Percentiles rank a stretch among this genome's conserved stretches.
These are phyloP conservation scores for Terfezia claveryi DNA, from an alignment of 495 filamentous ascomycete genomes.

Conservation along the genomic window DNA sequence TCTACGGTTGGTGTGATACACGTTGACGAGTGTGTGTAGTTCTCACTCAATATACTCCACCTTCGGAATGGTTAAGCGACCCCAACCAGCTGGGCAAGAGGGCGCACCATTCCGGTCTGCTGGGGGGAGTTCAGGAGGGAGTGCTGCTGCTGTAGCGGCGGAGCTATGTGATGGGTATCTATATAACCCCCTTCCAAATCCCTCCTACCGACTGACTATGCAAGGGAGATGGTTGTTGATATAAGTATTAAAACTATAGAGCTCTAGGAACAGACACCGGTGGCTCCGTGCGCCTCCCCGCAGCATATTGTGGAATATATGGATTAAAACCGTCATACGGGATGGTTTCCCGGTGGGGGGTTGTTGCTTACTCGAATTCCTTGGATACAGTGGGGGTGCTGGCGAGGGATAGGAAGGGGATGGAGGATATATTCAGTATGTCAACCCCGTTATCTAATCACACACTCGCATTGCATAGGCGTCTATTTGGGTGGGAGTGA, in stretches of 20 bases:
- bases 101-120: slow-evolving; percentile 32
- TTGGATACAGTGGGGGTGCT: slow-evolving; percentile 83
- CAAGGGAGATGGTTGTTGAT: slow-evolving; percentile 1
- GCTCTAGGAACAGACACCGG: slow-evolving; percentile 90
- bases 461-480: background rate
- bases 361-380: slow-evolving; percentile 87
- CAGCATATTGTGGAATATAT: slow-evolving; percentile 67
- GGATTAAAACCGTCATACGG: slow-evolving; percentile 93
- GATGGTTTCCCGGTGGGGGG: slow-evolving; percentile 62
- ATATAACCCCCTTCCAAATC: background rate
- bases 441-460: background rate
- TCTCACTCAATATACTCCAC: slow-evolving; percentile 60
- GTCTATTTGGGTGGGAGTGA: background rate
- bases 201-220: background rate
- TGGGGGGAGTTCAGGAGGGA: slow-evolving; percentile 86
- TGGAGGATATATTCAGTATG: slow-evolving; percentile 35
- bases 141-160: slow-evolving; percentile 61
- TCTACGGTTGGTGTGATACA: background rate
- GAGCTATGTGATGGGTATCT: slow-evolving; percentile 43
- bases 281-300: slow-evolving; percentile 76
- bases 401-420: slow-evolving; percentile 27
- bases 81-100: slow-evolving; percentile 6
- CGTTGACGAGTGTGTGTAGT: slow-evolving; percentile 5
- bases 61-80: slow-evolving; percentile 43
- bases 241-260: slow-evolving; percentile 15